Evolutionary conservation across 2,329 filamentous ascomycete species (phyloP).

Genomic region (Xylaria sp.): DNA sequence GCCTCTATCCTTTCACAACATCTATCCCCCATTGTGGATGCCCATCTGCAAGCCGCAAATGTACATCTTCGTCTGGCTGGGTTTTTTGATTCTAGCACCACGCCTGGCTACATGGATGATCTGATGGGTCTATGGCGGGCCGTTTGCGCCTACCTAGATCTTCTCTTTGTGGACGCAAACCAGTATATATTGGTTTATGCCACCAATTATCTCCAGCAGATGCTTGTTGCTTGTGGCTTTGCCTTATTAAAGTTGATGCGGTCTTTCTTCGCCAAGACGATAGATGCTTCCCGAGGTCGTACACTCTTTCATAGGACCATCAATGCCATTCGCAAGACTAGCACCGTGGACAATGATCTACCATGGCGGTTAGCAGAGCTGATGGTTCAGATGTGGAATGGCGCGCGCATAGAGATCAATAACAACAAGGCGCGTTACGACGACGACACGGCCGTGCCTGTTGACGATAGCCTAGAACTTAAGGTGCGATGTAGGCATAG

Average conservation of each 20-base stretch:
- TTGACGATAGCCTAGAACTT: slow-evolving; percentile 76
- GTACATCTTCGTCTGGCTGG: slow-evolving; percentile 79
- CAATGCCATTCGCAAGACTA: slow-evolving; percentile 71
- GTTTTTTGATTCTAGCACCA: slow-evolving; percentile 79
- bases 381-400: slow-evolving; percentile 88
- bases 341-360: slow-evolving; percentile 78
- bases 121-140: slow-evolving; percentile 78
- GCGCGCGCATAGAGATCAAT: slow-evolving; percentile 59
- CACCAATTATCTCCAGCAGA: slow-evolving; percentile 81
- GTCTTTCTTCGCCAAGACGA: slow-evolving; percentile 75
- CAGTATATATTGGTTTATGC: slow-evolving; percentile 68
- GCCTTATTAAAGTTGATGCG: slow-evolving; percentile 79
- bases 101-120: slow-evolving; percentile 74
- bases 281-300: slow-evolving; percentile 71
- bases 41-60: slow-evolving; percentile 74
- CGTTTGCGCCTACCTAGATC: slow-evolving; percentile 71
- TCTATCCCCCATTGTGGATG: slow-evolving; percentile 62
- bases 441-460: slow-evolving; percentile 55
- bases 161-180: slow-evolving; percentile 62
- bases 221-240: slow-evolving; percentile 82
- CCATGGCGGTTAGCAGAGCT: slow-evolving; percentile 81
- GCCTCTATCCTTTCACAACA: slow-evolving; percentile 64
- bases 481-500: slow-evolving; percentile 85
- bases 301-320: slow-evolving; percentile 75
- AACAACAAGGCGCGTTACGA: slow-evolving; percentile 54